These are phyloP conservation scores for Cocos nucifera DNA, from an alignment of 176 grass and related monocot species.

Conservation along the genomic window DNA sequence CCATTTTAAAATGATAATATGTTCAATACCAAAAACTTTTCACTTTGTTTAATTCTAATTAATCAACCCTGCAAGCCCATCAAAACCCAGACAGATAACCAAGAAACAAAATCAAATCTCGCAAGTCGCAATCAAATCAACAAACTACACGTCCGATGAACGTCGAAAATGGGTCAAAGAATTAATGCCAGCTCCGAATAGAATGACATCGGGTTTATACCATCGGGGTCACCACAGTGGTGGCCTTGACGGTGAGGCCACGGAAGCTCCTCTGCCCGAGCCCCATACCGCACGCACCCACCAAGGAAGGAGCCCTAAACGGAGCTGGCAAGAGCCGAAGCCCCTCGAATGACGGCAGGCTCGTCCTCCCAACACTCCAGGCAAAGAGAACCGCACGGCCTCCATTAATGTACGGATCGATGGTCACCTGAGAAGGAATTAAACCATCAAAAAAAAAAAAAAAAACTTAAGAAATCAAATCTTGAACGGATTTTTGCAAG, in stretches of 20 bases:
- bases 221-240: conserved; percentile 60
- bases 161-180: neutral
- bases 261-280: conserved; percentile 7
- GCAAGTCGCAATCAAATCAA: too few species aligned
- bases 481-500: too few species aligned
- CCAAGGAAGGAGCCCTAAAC: neutral
- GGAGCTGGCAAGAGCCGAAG: neutral
- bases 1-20: too few species aligned
- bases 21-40: too few species aligned
- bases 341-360: neutral
- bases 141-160: neutral
- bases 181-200: neutral
- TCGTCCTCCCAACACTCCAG: conserved; percentile 17
- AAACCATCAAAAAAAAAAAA: too few species aligned
- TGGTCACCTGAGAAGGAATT: too few species aligned
- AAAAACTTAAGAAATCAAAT: too few species aligned
- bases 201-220: conserved; percentile 9
- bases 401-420: conserved; percentile 23
- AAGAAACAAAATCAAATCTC: too few species aligned
- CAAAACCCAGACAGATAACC: too few species aligned
- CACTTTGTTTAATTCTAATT: too few species aligned
- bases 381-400: conserved; percentile 20
- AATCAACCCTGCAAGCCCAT: too few species aligned
- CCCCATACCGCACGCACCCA: neutral
- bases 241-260: conserved; percentile 38